Evolutionary conservation across 2,329 filamentous ascomycete genomes (phyloP), one percentile per base, ranked within the genome.

Genomic region (Fusarium nelsonii): DNA sequence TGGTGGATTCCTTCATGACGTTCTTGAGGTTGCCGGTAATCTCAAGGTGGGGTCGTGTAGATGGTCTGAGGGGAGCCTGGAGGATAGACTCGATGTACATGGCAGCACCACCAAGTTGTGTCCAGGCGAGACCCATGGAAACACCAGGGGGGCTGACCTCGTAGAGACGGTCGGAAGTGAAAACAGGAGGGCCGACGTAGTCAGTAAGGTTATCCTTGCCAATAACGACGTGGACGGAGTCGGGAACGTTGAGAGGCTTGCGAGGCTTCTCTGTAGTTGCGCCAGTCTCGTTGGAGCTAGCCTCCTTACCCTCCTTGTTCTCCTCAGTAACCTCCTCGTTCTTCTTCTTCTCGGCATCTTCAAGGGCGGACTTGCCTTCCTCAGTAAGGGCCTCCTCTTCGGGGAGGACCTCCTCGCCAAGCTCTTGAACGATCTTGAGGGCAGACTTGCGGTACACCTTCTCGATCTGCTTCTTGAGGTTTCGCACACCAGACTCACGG

Each of bases 391-490:
- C 94, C 68, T 93, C 89, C 23, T 92, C 89, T 77, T 97, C 94
- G 4, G 92, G 87, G 3, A 97, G 81, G 2, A 86, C 92, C 8
- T 93, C 91, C 76, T 97, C 94, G 50, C 95, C 95, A 15, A 98
- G 86, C 68, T 98, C 94, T 78, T 95, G 92, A 14, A 99, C 95
- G 71, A 99, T 99, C 82, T 97, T 98, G 66, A 99, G 85, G 0
- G 96, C 97, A 15, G 95, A 94, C 81, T 99, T 99, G 61, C 96
- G 90, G 81, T 97, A 99, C 4, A 99, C 93, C 84, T 99, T 99
- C 80, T 99, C 96, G 66, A 99, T 99, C 79, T 98, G 95, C 84
- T 99, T 98, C 87, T 99, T 99, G 65, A 99, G 83, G 77, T 99
- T 99, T 71, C 96, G 91, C 10, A 99, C 97, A 74, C 96, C 96